Evolutionary conservation across 306 rosid species (phyloP).

Genomic region (Prunus davidiana): DNA sequence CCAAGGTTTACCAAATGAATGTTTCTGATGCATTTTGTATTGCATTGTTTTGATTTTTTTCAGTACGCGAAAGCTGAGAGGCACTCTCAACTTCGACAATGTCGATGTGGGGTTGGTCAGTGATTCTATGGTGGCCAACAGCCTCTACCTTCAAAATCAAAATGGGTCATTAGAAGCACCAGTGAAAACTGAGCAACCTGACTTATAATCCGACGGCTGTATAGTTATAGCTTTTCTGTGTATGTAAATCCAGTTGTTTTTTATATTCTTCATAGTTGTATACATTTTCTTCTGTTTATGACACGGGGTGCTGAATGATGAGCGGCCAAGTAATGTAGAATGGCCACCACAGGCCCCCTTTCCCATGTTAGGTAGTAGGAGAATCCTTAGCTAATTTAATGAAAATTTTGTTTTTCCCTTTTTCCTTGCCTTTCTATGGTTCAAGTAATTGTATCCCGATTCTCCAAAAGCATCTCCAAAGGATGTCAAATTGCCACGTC

Average conservation of each 20-base stretch:
- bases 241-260: conserved; percentile 46
- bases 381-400: neutral
- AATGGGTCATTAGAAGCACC: conserved; percentile 74
- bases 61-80: conserved; percentile 81
- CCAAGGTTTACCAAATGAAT: neutral
- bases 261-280: conserved; percentile 11
- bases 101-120: conserved; percentile 85
- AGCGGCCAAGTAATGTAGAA: conserved; percentile 67
- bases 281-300: conserved; percentile 26
- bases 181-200: conserved; percentile 79
- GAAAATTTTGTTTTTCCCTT: neutral
- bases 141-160: conserved; percentile 86
- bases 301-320: conserved; percentile 65
- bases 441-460: neutral
- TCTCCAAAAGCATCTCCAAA: neutral
- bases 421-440: neutral
- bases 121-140: conserved; percentile 92
- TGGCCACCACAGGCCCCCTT: conserved; percentile 69
- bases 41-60: conserved; percentile 9
- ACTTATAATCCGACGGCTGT: conserved; percentile 34
- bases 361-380: neutral
- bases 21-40: neutral
- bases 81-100: conserved; percentile 73
- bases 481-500: no score
- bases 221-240: conserved; percentile 1